These are phyloP conservation scores for Aureobasidium sp. DNA, from an alignment of 2,329 filamentous ascomycete species.

Conservation along the genomic window DNA sequence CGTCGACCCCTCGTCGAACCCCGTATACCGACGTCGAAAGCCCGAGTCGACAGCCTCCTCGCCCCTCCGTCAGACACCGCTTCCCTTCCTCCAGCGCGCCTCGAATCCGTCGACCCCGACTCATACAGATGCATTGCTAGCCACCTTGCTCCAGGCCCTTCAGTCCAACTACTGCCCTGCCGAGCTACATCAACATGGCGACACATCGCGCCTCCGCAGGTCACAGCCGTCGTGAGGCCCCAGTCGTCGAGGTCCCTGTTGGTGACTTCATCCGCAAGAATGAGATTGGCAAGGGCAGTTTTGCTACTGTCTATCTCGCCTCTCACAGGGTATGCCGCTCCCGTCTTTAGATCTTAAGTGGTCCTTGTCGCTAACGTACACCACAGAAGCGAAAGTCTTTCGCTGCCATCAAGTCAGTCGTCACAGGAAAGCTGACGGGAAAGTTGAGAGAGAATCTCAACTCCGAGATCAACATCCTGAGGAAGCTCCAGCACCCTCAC, in stretches of 20 bases:
- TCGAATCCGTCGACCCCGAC: neutral
- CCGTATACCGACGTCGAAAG: neutral
- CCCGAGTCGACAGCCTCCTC: neutral
- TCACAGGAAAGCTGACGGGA: constrained; percentile 81
- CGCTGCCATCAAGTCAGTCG: constrained; percentile 95
- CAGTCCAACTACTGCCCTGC: neutral
- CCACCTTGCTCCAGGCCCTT: neutral
- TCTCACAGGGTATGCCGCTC: constrained; percentile 27
- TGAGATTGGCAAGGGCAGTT: constrained; percentile 95
- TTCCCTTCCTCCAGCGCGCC: neutral
- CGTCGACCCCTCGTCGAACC: neutral
- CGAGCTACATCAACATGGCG: constrained; percentile 10
- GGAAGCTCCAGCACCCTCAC: constrained; percentile 87
- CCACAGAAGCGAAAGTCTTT: constrained; percentile 64
- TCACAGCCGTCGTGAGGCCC: neutral
- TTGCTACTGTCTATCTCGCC: constrained; percentile 76
- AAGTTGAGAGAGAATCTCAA: constrained; percentile 96
- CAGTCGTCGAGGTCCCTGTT: constrained; percentile 39
- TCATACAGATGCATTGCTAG: constrained; percentile 1
- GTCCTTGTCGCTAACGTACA: neutral
- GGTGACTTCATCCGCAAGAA: constrained; percentile 76
- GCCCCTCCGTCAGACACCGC: constrained; percentile 3
- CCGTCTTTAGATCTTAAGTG: neutral
- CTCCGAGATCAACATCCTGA: constrained; percentile 91
- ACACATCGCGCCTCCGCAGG: constrained; percentile 7